A percentile compares a stretch with the other conserved stretches of the same genome.
These are phyloP conservation scores for Thielaviopsis punctulata DNA, from an alignment of 2,329 filamentous ascomycete genomes.

Conservation along the genomic window DNA sequence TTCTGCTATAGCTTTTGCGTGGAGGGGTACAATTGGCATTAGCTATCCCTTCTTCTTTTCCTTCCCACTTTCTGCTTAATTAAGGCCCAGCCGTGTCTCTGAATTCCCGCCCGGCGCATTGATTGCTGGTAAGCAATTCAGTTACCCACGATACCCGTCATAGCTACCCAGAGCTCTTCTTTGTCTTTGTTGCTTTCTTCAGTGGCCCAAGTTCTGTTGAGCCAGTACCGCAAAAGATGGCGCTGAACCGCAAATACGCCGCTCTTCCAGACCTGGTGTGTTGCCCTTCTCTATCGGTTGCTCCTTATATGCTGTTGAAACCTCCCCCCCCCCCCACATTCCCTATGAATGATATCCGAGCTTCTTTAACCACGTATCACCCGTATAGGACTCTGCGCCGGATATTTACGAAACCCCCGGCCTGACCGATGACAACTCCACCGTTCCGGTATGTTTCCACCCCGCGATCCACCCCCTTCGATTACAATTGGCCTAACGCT, in stretches of 20 bases:
- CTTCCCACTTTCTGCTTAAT: background rate
- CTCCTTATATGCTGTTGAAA: conserved; percentile 3
- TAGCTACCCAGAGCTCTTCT: background rate
- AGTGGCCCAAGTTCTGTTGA: background rate
- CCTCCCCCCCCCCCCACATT: conserved; percentile 12
- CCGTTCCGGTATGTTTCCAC: conserved; percentile 47
- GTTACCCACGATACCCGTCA: background rate
- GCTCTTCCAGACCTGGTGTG: conserved; percentile 61
- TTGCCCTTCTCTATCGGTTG: conserved; percentile 7
- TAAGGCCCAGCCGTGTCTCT: background rate
- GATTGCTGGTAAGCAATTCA: no score
- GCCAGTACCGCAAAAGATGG: conserved; percentile 32
- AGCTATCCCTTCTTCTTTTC: background rate
- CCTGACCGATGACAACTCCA: conserved; percentile 76
- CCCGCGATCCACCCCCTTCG: background rate
- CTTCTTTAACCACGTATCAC: conserved; percentile 4
- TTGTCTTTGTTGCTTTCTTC: background rate
- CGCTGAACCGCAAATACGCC: conserved; percentile 66
- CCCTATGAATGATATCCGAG: background rate
- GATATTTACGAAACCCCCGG: conserved; percentile 96
- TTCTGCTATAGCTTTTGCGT: background rate
- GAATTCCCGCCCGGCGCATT: background rate
- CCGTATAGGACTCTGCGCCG: conserved; percentile 61
- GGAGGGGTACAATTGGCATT: background rate
- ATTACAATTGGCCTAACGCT: conserved; percentile 1